Base-by-base conservation (phyloP, 1,139 yeast species). In the Eremothecium cymbalariae region DNA sequence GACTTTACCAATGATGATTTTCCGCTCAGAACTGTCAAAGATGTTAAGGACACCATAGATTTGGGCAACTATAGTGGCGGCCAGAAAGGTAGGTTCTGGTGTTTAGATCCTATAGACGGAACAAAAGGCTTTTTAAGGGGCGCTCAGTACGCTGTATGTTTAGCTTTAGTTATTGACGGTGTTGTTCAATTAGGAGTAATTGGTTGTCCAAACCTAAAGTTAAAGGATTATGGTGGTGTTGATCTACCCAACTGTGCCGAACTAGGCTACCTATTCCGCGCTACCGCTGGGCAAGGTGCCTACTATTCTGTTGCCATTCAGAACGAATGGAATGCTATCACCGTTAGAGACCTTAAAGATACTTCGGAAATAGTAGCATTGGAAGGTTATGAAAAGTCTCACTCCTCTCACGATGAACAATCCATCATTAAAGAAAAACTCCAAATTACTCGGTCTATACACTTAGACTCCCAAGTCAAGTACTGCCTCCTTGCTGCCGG, bases 371-470 rank as follows among this genome's bases (percentile, higher is more conserved):
- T 76, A 52, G 90, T 90, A 32, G 79, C 93, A 31, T 40, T 57
- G 13, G 98, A 93, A 63, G 93, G 95, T 43, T 97, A 90, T n/a
- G 99, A 90, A 62, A 80, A 84, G 52, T 90, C 90, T 1, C 99
- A 90, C 56, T 85, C 96, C 2, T 79, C 95, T 2, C 97, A 86
- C 53, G 85, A 77, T 15, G 76, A 82, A n/a, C 97, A 93, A 57
- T 71, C 77, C 1, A 60, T 67, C 35, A 86, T 90, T 50, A 94
- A 94, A 45, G 44, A 63, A 16, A 54, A 57, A 22, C 65, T 90
- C 30, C 79, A 79, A 0, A 73, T 74, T 37, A 67, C 78, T 2
- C 63, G 60, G 33, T 60, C 70, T 1, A 55, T 77, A 38, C 81
- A 85, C 51, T 67, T 93, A 64, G 99, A 90, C 59, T 85, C 96